phyloP scores from a whole-genome alignment of 129 eudicot genomes.

The Arctium minus region DNA sequence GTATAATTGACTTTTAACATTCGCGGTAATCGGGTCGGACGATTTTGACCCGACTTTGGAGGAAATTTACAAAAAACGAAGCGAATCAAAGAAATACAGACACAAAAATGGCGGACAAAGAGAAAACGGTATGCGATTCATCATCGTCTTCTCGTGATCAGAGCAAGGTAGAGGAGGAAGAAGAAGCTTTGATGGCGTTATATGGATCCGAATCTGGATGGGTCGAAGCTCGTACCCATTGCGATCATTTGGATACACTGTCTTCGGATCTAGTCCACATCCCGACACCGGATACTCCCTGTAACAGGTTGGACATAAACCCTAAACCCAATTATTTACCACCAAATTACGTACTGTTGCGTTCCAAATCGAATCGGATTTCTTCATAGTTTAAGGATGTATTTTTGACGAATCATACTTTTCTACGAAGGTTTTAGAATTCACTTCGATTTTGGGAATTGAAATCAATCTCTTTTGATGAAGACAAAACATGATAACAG shows the following conservation, averaged over 20 bases:
- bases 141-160: conserved; percentile 45
- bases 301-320: conserved; percentile 53
- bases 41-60: background rate
- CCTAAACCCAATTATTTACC: conserved; percentile 14
- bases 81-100: background rate
- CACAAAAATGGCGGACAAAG: conserved; percentile 26
- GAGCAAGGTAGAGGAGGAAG: conserved; percentile 15
- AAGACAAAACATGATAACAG: background rate
- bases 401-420: background rate
- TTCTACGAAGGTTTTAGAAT: background rate
- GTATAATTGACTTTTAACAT: background rate
- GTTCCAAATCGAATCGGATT: background rate
- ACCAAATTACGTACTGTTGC: background rate
- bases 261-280: conserved; percentile 76
- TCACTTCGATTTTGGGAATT: background rate
- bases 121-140: conserved; percentile 17
- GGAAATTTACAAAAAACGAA: background rate
- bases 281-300: conserved; percentile 74
- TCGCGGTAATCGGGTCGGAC: background rate
- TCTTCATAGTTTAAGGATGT: background rate
- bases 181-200: conserved; percentile 29
- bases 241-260: conserved; percentile 65
- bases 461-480: background rate
- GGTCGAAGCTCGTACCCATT: conserved; percentile 90
- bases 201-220: conserved; percentile 65